Conservation (phyloP, 2,329 filamentous ascomycete genomes). For the Aspergillus piperis region DNA sequence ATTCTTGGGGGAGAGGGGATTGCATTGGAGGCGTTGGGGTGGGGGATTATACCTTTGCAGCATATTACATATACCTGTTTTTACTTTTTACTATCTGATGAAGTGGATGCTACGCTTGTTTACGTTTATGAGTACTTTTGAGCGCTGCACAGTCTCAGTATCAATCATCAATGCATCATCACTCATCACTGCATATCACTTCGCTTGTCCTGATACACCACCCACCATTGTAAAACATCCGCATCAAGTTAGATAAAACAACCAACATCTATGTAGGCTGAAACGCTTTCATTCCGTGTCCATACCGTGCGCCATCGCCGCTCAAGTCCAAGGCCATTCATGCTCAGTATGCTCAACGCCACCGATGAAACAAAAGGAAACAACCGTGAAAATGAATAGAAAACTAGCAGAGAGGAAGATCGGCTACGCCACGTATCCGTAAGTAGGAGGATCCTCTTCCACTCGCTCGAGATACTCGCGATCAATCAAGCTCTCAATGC, state of each 20-base stretch:
- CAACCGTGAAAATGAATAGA: neutral
- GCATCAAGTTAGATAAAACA: neutral
- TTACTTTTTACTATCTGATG: too few relatives aligned
- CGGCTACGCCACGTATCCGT: constrained; percentile 46
- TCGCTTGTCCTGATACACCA: too few relatives aligned
- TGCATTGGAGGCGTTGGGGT: neutral
- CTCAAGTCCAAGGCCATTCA: constrained; percentile 23
- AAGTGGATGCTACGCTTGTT: too few relatives aligned
- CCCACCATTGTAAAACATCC: neutral
- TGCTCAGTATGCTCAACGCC: neutral
- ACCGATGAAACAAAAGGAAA: neutral
- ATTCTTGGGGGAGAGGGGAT: constrained; percentile 3
- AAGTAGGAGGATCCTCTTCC: constrained; percentile 46
- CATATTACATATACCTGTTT: too few relatives aligned
- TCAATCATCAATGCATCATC: neutral
- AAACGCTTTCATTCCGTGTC: neutral
- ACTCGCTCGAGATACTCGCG: constrained; percentile 54
- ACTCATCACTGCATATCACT: neutral
- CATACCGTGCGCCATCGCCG: constrained; percentile 23
- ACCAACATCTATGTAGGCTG: constrained; percentile 12
- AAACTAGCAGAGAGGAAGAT: neutral
- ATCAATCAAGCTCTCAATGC: constrained; percentile 56
- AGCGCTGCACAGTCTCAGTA: too few relatives aligned
- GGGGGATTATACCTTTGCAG: neutral
- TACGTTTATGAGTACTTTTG: too few relatives aligned